These are phyloP conservation scores for Fusarium continuum DNA, from an alignment of 2,329 filamentous ascomycete genomes.

Conservation along the genomic window DNA sequence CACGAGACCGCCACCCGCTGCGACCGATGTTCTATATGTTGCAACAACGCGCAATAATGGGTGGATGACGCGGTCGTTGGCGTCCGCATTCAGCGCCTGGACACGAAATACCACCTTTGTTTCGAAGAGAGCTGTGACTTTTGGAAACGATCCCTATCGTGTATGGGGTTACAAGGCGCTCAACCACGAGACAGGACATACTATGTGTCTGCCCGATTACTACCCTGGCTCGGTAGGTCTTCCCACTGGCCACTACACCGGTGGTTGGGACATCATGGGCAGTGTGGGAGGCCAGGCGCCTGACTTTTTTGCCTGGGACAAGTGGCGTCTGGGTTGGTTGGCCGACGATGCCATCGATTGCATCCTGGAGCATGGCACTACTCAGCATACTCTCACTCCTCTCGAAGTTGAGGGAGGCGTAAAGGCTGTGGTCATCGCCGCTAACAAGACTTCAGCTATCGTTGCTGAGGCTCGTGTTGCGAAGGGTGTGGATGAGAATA, in stretches of 20 bases:
- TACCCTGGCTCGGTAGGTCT: constrained; percentile 43
- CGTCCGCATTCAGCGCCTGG: constrained; percentile 7
- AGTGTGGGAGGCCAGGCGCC: constrained; percentile 47
- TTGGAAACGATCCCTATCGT: constrained; percentile 46
- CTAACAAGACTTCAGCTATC: constrained; percentile 34
- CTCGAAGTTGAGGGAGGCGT: constrained; percentile 12
- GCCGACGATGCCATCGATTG: constrained; percentile 48
- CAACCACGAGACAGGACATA: constrained; percentile 52
- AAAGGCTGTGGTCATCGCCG: constrained; percentile 26
- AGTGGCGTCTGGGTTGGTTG: constrained; percentile 53
- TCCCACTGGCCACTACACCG: constrained; percentile 45
- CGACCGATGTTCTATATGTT: constrained; percentile 27
- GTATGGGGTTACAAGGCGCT: constrained; percentile 48
- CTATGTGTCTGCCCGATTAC: constrained; percentile 51
- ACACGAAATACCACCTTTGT: not conserved
- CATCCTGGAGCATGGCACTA: constrained; percentile 38
- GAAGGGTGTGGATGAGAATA: constrained; percentile 35
- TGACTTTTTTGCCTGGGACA: constrained; percentile 52
- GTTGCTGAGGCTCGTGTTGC: constrained; percentile 47
- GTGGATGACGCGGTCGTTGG: constrained; percentile 7
- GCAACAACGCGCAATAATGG: constrained; percentile 13
- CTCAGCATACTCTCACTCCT: constrained; percentile 36
- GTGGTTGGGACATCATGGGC: constrained; percentile 52
- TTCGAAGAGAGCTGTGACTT: constrained; percentile 44
- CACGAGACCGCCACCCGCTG: not conserved